A percentile compares a stretch with the other conserved stretches of the same genome.
Evolutionary conservation across 106 monocot species (phyloP).

Genomic region (Agapanthus africanus): DNA sequence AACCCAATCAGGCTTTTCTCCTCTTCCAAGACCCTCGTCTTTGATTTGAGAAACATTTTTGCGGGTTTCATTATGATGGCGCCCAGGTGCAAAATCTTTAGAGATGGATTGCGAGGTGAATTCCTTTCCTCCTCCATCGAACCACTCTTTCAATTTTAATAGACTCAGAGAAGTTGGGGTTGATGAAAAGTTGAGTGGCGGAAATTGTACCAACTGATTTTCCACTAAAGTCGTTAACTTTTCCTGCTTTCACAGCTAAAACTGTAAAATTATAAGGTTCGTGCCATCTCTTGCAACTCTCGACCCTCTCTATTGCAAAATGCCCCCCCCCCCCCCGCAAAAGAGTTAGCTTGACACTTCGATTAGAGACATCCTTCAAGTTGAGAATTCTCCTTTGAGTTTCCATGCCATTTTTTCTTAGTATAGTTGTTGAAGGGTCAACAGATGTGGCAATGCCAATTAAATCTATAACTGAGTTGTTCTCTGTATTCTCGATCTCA

Average conservation of each 20-base stretch:
- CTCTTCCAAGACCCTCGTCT: constrained; percentile 85
- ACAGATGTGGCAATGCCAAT: constrained; percentile 61
- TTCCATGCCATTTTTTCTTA: constrained; percentile 97
- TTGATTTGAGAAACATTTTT: constrained; percentile 82
- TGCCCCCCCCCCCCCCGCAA: constrained; percentile 51
- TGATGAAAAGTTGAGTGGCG: constrained; percentile 69
- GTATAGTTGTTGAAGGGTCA: constrained; percentile 65
- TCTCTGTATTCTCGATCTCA: constrained; percentile 68
- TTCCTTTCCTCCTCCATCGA: constrained; percentile 65
- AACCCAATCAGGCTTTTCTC: constrained; percentile 87
- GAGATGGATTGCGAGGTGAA: constrained; percentile 64
- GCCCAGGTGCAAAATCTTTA: constrained; percentile 36
- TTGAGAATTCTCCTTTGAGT: constrained; percentile 70
- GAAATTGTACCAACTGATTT: constrained; percentile 92
- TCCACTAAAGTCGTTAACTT: constrained; percentile 87
- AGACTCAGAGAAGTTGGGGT: constrained; percentile 73
- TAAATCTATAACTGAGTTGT: constrained; percentile 80
- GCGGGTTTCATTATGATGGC: constrained; percentile 42
- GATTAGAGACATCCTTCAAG: constrained; percentile 72
- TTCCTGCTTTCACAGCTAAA: constrained; percentile 85
- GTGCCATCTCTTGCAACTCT: constrained; percentile 51
- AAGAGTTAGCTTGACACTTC: constrained; percentile 85
- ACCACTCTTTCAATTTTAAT: constrained; percentile 62
- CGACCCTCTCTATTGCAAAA: constrained; percentile 83
- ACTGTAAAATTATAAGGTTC: constrained; percentile 58